phyloP scores from a whole-genome alignment of 2,329 filamentous ascomycete genomes.

The Xylariales sp. region DNA sequence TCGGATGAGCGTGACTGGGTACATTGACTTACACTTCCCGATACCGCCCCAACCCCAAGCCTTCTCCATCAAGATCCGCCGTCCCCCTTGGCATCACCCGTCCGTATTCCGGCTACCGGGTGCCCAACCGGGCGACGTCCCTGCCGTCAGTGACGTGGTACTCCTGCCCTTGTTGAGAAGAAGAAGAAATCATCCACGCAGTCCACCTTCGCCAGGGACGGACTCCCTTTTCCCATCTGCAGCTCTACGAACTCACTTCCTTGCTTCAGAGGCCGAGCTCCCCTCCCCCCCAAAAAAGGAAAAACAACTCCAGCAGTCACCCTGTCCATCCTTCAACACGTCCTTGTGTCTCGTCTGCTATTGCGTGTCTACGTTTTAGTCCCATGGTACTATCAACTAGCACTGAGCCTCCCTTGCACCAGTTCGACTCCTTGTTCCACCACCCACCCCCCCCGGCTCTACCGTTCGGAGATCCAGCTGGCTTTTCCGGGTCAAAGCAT shows the following conservation, averaged over 20 bases:
- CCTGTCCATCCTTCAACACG: slow-evolving; percentile 38
- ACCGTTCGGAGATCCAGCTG: slow-evolving; percentile 49
- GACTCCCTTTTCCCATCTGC: slow-evolving; percentile 43
- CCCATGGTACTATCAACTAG: too few species aligned
- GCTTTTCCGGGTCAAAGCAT: slow-evolving; percentile 44
- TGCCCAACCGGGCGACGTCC: too few species aligned
- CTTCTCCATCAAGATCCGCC: slow-evolving; percentile 27
- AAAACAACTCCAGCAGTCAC: slow-evolving; percentile 44
- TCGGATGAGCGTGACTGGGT: background rate
- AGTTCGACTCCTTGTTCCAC: slow-evolving; percentile 36
- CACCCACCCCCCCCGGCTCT: slow-evolving; percentile 49
- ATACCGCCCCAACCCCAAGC: slow-evolving; percentile 34
- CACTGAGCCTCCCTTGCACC: slow-evolving; percentile 46
- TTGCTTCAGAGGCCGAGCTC: too few species aligned
- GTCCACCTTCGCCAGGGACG: slow-evolving; percentile 43
- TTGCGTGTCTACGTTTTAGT: too few species aligned
- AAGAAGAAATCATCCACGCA: slow-evolving; percentile 50
- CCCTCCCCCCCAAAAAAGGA: too few species aligned
- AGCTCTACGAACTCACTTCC: slow-evolving; percentile 32
- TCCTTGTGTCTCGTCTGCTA: slow-evolving; percentile 47
- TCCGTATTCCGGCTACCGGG: too few species aligned
- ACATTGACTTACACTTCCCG: slow-evolving; percentile 26
- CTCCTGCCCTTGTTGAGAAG: slow-evolving; percentile 42
- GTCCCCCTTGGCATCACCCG: slow-evolving; percentile 29
- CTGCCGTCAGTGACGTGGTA: slow-evolving; percentile 34